These are phyloP conservation scores for Lipomyces yarrowii DNA, from an alignment of 1,139 yeast genomes.

Conservation along the genomic window DNA sequence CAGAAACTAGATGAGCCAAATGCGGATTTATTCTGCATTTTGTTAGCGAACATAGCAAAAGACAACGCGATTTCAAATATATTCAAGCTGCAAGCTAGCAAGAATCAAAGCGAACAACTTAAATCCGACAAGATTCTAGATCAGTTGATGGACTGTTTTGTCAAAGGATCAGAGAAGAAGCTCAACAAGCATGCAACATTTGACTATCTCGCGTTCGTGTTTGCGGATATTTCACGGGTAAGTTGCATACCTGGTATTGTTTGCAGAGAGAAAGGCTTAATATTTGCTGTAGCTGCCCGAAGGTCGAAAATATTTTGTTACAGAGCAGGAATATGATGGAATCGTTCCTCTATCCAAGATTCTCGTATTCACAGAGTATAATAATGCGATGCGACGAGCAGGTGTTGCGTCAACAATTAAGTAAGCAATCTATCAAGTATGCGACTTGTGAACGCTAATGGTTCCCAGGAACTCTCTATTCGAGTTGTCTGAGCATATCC, in stretches of 20 bases:
- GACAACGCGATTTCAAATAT: slow-evolving; percentile 63
- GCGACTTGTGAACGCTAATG: neutral
- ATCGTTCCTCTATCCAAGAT: slow-evolving; percentile 80
- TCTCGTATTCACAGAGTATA: slow-evolving; percentile 79
- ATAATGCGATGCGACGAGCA: slow-evolving; percentile 77
- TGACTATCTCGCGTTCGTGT: slow-evolving; percentile 84
- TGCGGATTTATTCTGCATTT: slow-evolving; percentile 82
- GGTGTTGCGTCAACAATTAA: slow-evolving; percentile 94
- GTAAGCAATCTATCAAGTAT: neutral
- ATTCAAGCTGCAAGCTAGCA: slow-evolving; percentile 41
- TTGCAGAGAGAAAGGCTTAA: neutral
- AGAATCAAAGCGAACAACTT: slow-evolving; percentile 41
- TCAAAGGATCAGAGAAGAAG: slow-evolving; percentile 74
- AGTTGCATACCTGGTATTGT: neutral
- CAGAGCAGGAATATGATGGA: slow-evolving; percentile 70
- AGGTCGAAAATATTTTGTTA: slow-evolving; percentile 77
- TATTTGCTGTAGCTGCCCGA: slow-evolving; percentile 46
- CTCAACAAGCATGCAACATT: slow-evolving; percentile 72
- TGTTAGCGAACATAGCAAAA: slow-evolving; percentile 83
- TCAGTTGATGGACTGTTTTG: slow-evolving; percentile 87
- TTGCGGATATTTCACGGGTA: slow-evolving; percentile 80
- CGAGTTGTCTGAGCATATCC: slow-evolving; percentile 69
- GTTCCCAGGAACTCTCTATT: slow-evolving; percentile 65
- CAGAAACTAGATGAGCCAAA: slow-evolving; percentile 58
- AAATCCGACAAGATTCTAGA: slow-evolving; percentile 67